Evolutionary conservation across 2,329 filamentous ascomycete genomes (phyloP), one percentile per base, ranked within the genome.

Genomic region (Apiospora sp.): DNA sequence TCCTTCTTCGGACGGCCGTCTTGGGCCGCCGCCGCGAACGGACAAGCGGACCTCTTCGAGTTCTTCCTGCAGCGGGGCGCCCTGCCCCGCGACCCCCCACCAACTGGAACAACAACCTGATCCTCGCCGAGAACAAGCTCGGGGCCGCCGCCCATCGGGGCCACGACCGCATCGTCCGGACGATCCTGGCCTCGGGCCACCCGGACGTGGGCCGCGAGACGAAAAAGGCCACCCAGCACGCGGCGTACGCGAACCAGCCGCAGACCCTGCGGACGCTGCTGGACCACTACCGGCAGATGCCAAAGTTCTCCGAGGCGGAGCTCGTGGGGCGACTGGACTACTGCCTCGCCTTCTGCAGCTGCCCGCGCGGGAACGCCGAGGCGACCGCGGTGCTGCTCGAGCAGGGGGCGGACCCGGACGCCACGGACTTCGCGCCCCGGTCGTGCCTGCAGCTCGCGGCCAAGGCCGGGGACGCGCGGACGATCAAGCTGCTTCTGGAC

Each of bases 381-480:
- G 2, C 64, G 41, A 19, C 67, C 8, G n/a, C n/a, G 12, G 12
- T 68, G n/a, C 30, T 68, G n/a, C 67, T 68, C 10, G 67, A 68
- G 67, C 46, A 30, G 7, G 67, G 67, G 13, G 67, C 22, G 12
- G 10, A 44, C 41, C 67, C 41, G 3, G 41, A 46, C 12, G 67
- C n/a, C 12, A 68, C 67, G 2, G n/a, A 68, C 41, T 4, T 19
- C n/a, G 19, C 14, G 27, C 67, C 41, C 3, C 67, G 67, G 41
- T 46, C 67, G 67, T 68, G 67, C n/a, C 41, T 68, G 22, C 41
- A 68, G 10, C n/a, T 48, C 3, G 67, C 67, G 41, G 41, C 67
- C 4, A 43, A 27, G 41, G 19, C 41, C 16, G 67, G 41, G n/a
- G n/a, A 46, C 24, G 10, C 67, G 1, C 5, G 24, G 64, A 44